Evolutionary conservation across 2,329 filamentous ascomycete genomes (phyloP).

Genomic region (Trichophyton benhamiae): DNA sequence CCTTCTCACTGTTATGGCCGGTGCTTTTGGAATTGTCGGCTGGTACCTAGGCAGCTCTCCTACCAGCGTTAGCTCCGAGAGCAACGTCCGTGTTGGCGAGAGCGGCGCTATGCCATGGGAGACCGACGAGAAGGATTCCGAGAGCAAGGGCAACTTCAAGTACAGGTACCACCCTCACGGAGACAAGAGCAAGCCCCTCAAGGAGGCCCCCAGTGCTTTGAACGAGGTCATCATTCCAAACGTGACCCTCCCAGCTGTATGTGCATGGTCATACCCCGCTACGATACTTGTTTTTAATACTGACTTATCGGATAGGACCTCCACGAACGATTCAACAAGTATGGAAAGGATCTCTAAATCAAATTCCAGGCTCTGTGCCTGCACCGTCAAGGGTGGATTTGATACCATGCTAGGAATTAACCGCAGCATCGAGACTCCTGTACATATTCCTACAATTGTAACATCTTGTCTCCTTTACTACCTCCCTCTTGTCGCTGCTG

Average conservation of each 20-base stretch:
- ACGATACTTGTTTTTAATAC: not conserved
- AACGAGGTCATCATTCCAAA: conserved; percentile 91
- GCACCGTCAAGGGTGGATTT: not conserved
- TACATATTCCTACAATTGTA: conserved; percentile 4
- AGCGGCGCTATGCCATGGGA: conserved; percentile 81
- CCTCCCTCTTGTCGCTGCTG: not conserved
- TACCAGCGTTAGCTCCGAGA: conserved; percentile 73
- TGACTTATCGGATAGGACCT: conserved; percentile 47
- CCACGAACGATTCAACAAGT: conserved; percentile 99
- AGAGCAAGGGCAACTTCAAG: conserved; percentile 45
- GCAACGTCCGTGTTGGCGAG: conserved; percentile 58
- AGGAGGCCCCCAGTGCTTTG: conserved; percentile 86
- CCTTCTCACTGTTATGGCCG: conserved; percentile 80
- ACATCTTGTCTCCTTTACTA: not conserved
- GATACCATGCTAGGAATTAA: not conserved
- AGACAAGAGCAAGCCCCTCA: conserved; percentile 60
- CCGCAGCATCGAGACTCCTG: not conserved
- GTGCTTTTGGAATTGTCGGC: conserved; percentile 75
- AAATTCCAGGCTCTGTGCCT: not conserved
- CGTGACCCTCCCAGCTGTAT: conserved; percentile 80
- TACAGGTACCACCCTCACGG: conserved; percentile 79
- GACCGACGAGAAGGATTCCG: conserved; percentile 52
- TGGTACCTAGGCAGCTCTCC: conserved; percentile 71
- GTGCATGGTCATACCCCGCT: conserved; percentile 16
- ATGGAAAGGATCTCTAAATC: conserved; percentile 70